Percentiles rank a stretch among this genome's conserved stretches.
These are phyloP conservation scores for Gaeumannomyces tritici DNA, from an alignment of 2,329 filamentous ascomycete species.

Conservation along the genomic window DNA sequence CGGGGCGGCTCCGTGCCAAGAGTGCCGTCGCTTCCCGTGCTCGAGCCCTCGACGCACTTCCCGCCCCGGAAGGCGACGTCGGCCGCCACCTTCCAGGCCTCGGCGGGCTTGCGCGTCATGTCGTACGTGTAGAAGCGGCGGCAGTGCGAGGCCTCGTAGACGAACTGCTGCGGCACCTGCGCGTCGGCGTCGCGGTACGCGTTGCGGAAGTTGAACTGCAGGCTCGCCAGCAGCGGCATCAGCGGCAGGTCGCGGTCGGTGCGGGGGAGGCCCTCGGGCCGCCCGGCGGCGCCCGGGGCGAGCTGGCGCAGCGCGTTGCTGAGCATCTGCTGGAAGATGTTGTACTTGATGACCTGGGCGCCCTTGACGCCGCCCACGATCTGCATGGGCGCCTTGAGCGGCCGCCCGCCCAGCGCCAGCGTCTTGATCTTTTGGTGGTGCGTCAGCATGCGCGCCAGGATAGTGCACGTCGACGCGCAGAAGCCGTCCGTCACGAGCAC, in stretches of 20 bases:
- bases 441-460: conserved; percentile 18
- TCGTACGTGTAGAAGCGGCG: conserved; percentile 40
- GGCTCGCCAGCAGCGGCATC: conserved; percentile 14
- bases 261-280: background rate
- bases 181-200: conserved; percentile 25
- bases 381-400: conserved; percentile 45
- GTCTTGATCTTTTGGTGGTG: conserved; percentile 34
- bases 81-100: conserved; percentile 35
- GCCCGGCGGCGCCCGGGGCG: background rate
- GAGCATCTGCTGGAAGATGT: conserved; percentile 8
- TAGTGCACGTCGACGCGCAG: conserved; percentile 16
- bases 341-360: conserved; percentile 15
- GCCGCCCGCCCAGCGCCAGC: conserved; percentile 49
- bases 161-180: conserved; percentile 35
- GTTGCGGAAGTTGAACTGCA: conserved; percentile 27
- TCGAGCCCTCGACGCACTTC: conserved; percentile 2
- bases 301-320: conserved; percentile 9
- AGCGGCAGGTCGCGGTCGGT: background rate
- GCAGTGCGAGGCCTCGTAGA: conserved; percentile 38
- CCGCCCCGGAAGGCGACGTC: conserved; percentile 20
- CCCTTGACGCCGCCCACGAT: conserved; percentile 53
- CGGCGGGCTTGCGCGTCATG: conserved; percentile 34
- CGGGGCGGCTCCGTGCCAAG: background rate
- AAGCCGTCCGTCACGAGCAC: conserved; percentile 14
- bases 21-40: background rate